phyloP scores from a whole-genome alignment of 2,329 filamentous ascomycete species.

The Westerdykella ornata region DNA sequence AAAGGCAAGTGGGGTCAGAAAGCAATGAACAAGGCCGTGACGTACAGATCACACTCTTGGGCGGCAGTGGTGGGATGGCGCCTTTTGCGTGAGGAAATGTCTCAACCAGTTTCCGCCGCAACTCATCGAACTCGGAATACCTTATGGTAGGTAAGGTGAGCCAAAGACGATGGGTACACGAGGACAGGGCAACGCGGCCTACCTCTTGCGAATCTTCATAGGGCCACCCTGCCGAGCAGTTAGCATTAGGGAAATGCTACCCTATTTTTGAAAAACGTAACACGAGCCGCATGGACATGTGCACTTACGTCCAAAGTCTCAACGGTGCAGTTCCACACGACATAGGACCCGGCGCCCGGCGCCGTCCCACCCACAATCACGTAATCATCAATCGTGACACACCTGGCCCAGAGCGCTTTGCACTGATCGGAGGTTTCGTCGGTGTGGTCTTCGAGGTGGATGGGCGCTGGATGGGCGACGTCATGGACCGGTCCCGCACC shows the following conservation, averaged over 20 bases:
- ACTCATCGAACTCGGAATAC: conserved; percentile 89
- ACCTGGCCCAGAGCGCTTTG: conserved; percentile 55
- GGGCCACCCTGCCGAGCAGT: conserved; percentile 44
- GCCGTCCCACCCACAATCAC: conserved; percentile 53
- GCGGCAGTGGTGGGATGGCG: conserved; percentile 83
- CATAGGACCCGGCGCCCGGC: conserved; percentile 71
- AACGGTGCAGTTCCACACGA: conserved; percentile 87
- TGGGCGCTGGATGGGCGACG: conserved; percentile 38
- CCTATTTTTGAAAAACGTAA: neutral
- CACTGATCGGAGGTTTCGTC: conserved; percentile 52
- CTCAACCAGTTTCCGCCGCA: conserved; percentile 64
- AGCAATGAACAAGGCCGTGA: conserved; percentile 6
- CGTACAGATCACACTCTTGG: conserved; percentile 83
- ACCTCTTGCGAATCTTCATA: conserved; percentile 56
- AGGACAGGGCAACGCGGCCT: conserved; percentile 5
- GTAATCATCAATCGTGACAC: conserved; percentile 57
- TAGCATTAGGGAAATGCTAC: neutral
- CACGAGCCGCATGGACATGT: conserved; percentile 2
- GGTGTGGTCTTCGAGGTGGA: conserved; percentile 59
- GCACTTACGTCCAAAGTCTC: conserved; percentile 70
- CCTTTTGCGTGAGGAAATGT: conserved; percentile 79
- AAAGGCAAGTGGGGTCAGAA: conserved; percentile 16
- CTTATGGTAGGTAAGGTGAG: conserved; percentile 37
- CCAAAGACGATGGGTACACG: conserved; percentile 2
- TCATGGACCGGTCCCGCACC: conserved; percentile 26